A percentile compares a stretch with the other conserved stretches of the same genome.
Evolutionary conservation across 495 filamentous ascomycete species (phyloP).

Genomic region (Penicillium simplicissimum): DNA sequence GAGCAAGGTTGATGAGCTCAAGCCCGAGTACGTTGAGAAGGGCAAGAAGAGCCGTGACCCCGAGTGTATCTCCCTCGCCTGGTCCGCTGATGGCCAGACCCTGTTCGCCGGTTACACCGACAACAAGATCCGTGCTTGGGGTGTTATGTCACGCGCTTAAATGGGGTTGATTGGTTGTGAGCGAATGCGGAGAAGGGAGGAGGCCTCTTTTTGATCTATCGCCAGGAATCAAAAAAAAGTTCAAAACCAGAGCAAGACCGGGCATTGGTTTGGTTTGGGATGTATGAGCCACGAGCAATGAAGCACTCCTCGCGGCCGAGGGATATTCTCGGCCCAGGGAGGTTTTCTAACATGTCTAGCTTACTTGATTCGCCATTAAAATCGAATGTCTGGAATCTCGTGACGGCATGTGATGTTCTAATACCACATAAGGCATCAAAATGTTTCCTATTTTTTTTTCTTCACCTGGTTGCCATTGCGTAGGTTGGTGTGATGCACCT

Average conservation of each 20-base stretch:
- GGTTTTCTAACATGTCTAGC: slow-evolving; percentile 44
- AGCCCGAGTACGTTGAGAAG: slow-evolving; percentile 94
- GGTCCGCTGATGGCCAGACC: slow-evolving; percentile 97
- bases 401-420: slow-evolving; percentile 45
- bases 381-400: slow-evolving; percentile 42
- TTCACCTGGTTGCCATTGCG: slow-evolving; percentile 3
- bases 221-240: slow-evolving; percentile 39
- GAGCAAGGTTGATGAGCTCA: slow-evolving; percentile 99
- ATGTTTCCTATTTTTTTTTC: slow-evolving; percentile 36
- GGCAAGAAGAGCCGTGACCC: slow-evolving; percentile 99
- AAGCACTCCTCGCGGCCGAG: slow-evolving; percentile 35
- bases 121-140: slow-evolving; percentile 99
- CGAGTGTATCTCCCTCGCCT: slow-evolving; percentile 95
- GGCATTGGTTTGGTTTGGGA: slow-evolving; percentile 45
- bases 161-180: slow-evolving; percentile 31
- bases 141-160: slow-evolving; percentile 78
- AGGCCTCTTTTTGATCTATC: slow-evolving; percentile 39
- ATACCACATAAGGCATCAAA: slow-evolving; percentile 47
- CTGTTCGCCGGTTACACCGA: slow-evolving; percentile 99
- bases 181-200: slow-evolving; percentile 23
- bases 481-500: slow-evolving; percentile 6
- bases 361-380: slow-evolving; percentile 40
- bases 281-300: slow-evolving; percentile 55
- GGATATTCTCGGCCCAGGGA: slow-evolving; percentile 17
- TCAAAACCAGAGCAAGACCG: slow-evolving; percentile 38